Percentiles rank a stretch among this genome's conserved stretches.
phyloP scores from a whole-genome alignment of 352 stramenopile species.

The Pythium biforme region DNA sequence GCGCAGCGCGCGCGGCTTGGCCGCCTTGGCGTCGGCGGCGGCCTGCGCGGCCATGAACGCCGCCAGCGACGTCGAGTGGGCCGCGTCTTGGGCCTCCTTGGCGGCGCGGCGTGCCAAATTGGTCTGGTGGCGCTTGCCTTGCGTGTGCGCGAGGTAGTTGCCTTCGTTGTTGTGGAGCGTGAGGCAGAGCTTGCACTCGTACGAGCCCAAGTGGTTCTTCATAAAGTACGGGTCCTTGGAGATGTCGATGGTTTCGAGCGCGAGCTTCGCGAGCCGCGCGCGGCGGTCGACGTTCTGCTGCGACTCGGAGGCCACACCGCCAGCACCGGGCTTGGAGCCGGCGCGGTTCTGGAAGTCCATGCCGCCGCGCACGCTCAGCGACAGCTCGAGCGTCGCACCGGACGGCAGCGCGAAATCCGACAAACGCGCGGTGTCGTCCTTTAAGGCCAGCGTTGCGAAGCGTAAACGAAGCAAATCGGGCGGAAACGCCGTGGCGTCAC shows the following conservation, averaged over 20 bases:
- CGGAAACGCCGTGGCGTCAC: constrained; percentile 23
- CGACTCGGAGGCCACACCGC: constrained; percentile 73
- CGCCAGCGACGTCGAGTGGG: constrained; percentile 45
- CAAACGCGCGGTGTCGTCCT: constrained; percentile 23
- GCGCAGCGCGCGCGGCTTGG: constrained; percentile 82
- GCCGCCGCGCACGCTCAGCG: constrained; percentile 24
- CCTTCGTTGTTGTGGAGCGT: constrained; percentile 99
- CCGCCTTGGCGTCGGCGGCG: constrained; percentile 40
- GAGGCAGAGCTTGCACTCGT: constrained; percentile 99
- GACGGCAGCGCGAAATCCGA: constrained; percentile 20
- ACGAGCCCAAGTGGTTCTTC: constrained; percentile 98
- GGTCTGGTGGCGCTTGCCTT: constrained; percentile 98
- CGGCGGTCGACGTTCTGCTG: constrained; percentile 92
- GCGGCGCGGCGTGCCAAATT: constrained; percentile 93
- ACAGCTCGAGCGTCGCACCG: constrained; percentile 22
- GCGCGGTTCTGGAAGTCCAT: constrained; percentile 89
- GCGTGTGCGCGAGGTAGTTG: constrained; percentile 99
- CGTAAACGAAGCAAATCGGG: constrained; percentile 23
- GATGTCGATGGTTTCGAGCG: constrained; percentile 98
- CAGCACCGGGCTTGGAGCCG: constrained; percentile 76
- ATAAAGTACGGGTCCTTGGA: constrained; percentile 99
- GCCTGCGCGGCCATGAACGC: constrained; percentile 42
- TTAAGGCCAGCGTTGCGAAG: constrained; percentile 24
- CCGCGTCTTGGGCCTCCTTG: constrained; percentile 70
- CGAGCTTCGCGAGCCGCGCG: constrained; percentile 95